Evolutionary conservation across 2,329 filamentous ascomycete species (phyloP), one percentile per base, ranked within the genome.

Genomic region (Paradendryphiella salina): DNA sequence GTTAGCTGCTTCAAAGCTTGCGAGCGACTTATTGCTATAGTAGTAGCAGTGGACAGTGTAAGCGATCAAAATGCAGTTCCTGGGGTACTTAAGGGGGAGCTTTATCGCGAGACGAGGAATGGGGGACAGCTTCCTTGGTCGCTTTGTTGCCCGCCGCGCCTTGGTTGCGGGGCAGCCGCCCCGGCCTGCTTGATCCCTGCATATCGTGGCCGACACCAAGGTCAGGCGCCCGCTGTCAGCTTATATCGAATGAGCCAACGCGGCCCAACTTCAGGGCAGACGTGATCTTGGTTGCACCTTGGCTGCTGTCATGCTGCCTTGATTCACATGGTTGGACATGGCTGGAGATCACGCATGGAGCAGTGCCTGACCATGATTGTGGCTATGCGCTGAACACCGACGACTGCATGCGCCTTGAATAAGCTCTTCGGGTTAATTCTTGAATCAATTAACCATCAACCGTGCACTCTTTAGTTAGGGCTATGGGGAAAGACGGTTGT

Each of bases 131-230:
- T 20, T 45, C n/a, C 41, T 39, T 52, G 46, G 50, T 50, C 37
- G 57, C 55, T 52, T 54, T 57, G 57, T 43, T 47, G 46, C 46
- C 21, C 26, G 23, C 51, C 38, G 48, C 38, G 48, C 43, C 47
- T 52, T 56, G 52, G 54, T 64, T 59, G 61, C 59, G 60, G 61
- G 61, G 61, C 56, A 58, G 38, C 49, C 45, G 38, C 44, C 23
- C 23, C 23, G 23, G 6, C 23, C 47, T 49, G 43, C 35, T 32
- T 43, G 39, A 60, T 50, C 61, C 61, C 60, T 63, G 60, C 61
- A 50, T 59, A 40, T 47, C 23, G 17, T 21, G 23, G 42, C 43
- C 46, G 52, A 53, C 48, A 32, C 57, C 44, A 36, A 32, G 46
- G 48, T 57, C 55, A 62, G 56, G 46, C 47, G 57, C 52, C 42